Base-by-base conservation (phyloP, 768 basidiomycete species). In the Russula dissimulans region DNA sequence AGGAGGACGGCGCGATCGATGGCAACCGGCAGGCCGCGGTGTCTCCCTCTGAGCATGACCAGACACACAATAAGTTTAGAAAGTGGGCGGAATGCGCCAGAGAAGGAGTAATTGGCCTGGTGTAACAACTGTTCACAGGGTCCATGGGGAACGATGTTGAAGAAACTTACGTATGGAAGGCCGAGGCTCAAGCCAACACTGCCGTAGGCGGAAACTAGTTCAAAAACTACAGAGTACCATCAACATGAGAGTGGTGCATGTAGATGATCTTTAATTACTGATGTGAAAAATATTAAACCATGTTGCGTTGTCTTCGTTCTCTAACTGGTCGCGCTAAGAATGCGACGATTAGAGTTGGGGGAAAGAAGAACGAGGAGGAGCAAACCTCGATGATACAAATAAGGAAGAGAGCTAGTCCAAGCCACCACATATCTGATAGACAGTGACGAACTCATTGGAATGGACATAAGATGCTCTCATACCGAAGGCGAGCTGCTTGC, bases 21-120 rank as follows among this genome's bases (percentile, higher is more conserved):
- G 9, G 90, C 91, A 22, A 89, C 86, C 0, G 91, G 91, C 7
- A 93, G 75, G 41, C 91, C 91, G 49, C 94, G 86, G 71, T 97
- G 94, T 12, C 92, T 82, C 8, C 94, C 93, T 59, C 97, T 88
- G 62, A 99, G 79, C 91, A 98, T 98, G 65, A 98, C 92, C 10
- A 81, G 71, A 68, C 84, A 86, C 31, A 97, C 66, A 58, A 98
- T 84, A 39, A 98, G 79, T 71, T 98, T 98, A 0, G 93, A 94
- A 5, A 97, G 72, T 0, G 87, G 81, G 14, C 79, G 76, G 60
- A 95, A 84, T 10, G 86, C 82, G 2, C 92, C 95, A 5, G 83
- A 82, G 56, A 97, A 80, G 0, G 90, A 91, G 67, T 83, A 91
- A 69, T 89, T 87, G 69, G 81, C 78, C 93, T 97, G 63, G 4